phyloP scores from a whole-genome alignment of 352 stramenopile genomes.

The Globisporangium paddicum region DNA sequence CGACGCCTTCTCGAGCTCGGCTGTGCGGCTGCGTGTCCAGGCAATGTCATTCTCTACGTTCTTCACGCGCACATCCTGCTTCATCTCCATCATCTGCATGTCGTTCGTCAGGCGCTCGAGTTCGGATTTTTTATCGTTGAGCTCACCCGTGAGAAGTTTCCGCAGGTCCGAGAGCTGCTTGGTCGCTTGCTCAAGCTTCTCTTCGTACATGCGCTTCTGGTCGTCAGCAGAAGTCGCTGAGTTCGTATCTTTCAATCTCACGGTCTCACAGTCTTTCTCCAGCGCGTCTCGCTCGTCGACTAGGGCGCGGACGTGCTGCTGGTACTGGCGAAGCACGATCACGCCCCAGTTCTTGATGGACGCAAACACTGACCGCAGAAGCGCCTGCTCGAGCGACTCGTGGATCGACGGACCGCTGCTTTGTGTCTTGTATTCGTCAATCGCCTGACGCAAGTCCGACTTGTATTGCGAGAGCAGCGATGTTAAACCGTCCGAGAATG shows the following conservation, averaged over 20 bases:
- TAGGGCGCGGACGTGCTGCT: slow-evolving; percentile 29
- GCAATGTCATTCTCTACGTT: slow-evolving; percentile 49
- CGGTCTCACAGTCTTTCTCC: slow-evolving; percentile 20
- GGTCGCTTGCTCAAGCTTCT: slow-evolving; percentile 36
- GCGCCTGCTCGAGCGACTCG: slow-evolving; percentile 24
- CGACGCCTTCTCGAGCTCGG: slow-evolving; percentile 38
- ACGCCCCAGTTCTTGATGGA: slow-evolving; percentile 43
- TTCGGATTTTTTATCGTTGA: slow-evolving; percentile 43
- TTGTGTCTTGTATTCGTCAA: slow-evolving; percentile 32
- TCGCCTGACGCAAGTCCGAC: slow-evolving; percentile 36
- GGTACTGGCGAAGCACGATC: slow-evolving; percentile 45
- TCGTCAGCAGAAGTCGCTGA: slow-evolving; percentile 28
- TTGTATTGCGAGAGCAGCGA: slow-evolving; percentile 55
- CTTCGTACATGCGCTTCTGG: slow-evolving; percentile 43
- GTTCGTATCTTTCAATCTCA: slow-evolving; percentile 21
- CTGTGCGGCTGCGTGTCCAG: slow-evolving; percentile 43
- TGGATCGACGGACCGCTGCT: slow-evolving; percentile 23
- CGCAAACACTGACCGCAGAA: slow-evolving; percentile 31
- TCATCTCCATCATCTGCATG: slow-evolving; percentile 50
- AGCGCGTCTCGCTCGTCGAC: slow-evolving; percentile 25
- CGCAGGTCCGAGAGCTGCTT: slow-evolving; percentile 53
- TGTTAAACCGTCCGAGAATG: slow-evolving; percentile 48
- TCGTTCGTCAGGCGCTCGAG: slow-evolving; percentile 37
- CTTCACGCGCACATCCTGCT: slow-evolving; percentile 48
- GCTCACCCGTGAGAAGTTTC: slow-evolving; percentile 29